phyloP scores from a whole-genome alignment of 768 basidiomycete species.

The Leccinum truebloodii region DNA sequence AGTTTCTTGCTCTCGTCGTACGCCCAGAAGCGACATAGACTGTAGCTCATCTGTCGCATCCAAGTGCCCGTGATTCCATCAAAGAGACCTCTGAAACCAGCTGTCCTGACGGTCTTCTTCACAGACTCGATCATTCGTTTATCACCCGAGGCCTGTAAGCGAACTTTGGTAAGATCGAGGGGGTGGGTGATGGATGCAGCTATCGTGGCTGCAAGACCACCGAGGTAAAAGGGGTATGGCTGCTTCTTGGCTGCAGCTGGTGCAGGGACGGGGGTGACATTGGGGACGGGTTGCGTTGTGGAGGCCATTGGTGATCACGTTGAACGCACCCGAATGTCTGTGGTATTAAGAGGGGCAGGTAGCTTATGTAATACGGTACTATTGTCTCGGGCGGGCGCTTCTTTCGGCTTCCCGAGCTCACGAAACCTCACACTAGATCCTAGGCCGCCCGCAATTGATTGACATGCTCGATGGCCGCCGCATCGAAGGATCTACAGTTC shows the following conservation, averaged over 20 bases:
- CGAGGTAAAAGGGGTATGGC: constrained; percentile 86
- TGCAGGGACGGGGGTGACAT: constrained; percentile 8
- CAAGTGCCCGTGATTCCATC: constrained; percentile 89
- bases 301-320: constrained; percentile 20
- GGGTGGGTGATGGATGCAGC: constrained; percentile 90
- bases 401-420: not conserved
- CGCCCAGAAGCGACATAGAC: constrained; percentile 90
- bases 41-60: constrained; percentile 92
- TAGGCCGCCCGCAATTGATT: not conserved
- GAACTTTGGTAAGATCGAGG: constrained; percentile 87
- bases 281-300: constrained; percentile 12
- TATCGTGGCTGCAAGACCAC: constrained; percentile 84
- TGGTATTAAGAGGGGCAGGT: constrained; percentile 12
- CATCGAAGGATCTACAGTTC: not conserved
- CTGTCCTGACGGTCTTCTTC: constrained; percentile 78
- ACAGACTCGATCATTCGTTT: constrained; percentile 87
- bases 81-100: constrained; percentile 71
- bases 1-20: constrained; percentile 90
- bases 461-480: not conserved
- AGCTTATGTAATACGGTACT: constrained; percentile 17
- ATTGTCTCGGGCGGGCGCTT: not conserved
- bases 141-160: constrained; percentile 89
- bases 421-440: not conserved
- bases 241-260: constrained; percentile 44
- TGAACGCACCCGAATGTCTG: not conserved